Conservation (phyloP, 768 basidiomycete genomes). For the Rhodotorula graminis region DNA sequence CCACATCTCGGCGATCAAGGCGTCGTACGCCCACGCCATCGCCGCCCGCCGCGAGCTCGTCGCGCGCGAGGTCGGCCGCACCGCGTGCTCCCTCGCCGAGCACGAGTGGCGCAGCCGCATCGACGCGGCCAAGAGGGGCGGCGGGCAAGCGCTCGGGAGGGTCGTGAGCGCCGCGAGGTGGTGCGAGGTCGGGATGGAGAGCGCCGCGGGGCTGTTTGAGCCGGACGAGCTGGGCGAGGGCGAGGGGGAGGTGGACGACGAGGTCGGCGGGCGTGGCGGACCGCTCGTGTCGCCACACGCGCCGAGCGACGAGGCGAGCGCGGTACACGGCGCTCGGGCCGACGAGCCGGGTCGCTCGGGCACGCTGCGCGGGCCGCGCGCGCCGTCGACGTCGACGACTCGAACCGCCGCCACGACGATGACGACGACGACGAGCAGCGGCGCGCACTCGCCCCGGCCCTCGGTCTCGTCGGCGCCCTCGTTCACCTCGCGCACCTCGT, state of each 20-base stretch:
- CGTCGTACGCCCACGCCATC: conserved; percentile 13
- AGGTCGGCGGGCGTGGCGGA: no score
- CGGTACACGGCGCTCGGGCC: no score
- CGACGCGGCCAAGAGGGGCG: conserved; percentile 24
- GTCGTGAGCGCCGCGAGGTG: conserved; percentile 9
- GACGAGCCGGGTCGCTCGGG: no score
- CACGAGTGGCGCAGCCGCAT: conserved; percentile 19
- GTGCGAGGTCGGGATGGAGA: conserved; percentile 16
- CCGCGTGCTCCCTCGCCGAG: conserved; percentile 20
- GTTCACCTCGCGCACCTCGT: not conserved
- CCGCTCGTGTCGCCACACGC: no score
- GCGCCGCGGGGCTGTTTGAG: not conserved
- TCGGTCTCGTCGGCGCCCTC: not conserved
- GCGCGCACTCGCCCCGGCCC: conserved; percentile 1
- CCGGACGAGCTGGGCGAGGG: not conserved
- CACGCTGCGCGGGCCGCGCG: not conserved
- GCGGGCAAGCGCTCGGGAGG: not conserved
- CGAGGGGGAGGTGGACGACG: not conserved
- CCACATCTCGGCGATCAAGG: conserved; percentile 17
- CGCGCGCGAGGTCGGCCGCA: conserved; percentile 15
- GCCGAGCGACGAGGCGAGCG: not conserved
- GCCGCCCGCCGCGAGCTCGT: conserved; percentile 15
- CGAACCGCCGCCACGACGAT: not conserved
- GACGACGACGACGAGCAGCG: not conserved
- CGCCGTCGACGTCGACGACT: not conserved